These are phyloP conservation scores for Chalciporus pseudorubinellus DNA, from an alignment of 768 basidiomycete species.

Conservation along the genomic window DNA sequence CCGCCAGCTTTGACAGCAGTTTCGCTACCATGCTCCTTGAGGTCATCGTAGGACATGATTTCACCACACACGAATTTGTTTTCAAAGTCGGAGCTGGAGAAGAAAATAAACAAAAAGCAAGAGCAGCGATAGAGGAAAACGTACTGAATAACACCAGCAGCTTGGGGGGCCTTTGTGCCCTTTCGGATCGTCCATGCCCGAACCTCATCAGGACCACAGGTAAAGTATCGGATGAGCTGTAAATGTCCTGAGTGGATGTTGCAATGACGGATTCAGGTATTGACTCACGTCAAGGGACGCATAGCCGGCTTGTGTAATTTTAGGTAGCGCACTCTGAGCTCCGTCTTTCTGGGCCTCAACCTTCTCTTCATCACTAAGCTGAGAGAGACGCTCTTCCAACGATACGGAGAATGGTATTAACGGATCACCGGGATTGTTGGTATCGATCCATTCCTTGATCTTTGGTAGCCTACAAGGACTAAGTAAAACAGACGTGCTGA, in stretches of 20 bases:
- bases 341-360: constrained; percentile 79
- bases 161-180: constrained; percentile 93
- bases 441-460: constrained; percentile 98
- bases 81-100: constrained; percentile 85
- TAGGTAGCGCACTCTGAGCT: constrained; percentile 73
- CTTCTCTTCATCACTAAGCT: constrained; percentile 61
- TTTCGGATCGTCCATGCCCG: constrained; percentile 97
- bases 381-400: constrained; percentile 83
- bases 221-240: constrained; percentile 93
- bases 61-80: constrained; percentile 98
- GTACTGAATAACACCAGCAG: constrained; percentile 97
- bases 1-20: constrained; percentile 90
- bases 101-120: not conserved
- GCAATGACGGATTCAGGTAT: not conserved
- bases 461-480: constrained; percentile 71
- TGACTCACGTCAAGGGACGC: constrained; percentile 71
- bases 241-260: not conserved
- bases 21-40: constrained; percentile 91
- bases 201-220: constrained; percentile 94
- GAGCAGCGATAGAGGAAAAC: constrained; percentile 26
- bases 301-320: constrained; percentile 96
- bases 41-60: constrained; percentile 89
- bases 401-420: constrained; percentile 97
- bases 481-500: not conserved
- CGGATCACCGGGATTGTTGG: constrained; percentile 91